Conservation (phyloP, 768 basidiomycete genomes). For the Pulveroboletus sp. region DNA sequence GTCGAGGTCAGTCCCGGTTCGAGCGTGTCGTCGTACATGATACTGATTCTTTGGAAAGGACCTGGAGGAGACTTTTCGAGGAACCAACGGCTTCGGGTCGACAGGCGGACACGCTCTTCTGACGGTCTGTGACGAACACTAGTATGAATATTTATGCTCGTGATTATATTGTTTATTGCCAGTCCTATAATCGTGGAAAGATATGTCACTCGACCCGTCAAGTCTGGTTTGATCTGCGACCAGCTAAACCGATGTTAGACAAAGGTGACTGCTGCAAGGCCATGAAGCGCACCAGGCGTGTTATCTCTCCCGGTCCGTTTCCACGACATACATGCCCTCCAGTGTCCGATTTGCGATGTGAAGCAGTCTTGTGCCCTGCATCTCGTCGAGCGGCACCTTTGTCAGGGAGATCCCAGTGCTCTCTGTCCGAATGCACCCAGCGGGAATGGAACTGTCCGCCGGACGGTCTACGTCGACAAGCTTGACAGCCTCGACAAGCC, state of each 20-base stretch:
- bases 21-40: neutral
- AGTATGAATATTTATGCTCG: too few relatives aligned
- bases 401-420: conserved; percentile 33
- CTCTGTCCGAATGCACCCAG: conserved; percentile 40
- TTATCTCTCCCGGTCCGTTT: conserved; percentile 34
- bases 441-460: conserved; percentile 30
- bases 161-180: conserved; percentile 4
- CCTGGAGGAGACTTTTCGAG: conserved; percentile 81
- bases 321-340: conserved; percentile 58
- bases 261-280: neutral
- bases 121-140: conserved; percentile 10
- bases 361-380: conserved; percentile 44
- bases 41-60: conserved; percentile 42
- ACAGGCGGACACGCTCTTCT: conserved; percentile 80
- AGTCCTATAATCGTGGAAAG: neutral
- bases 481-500: conserved; percentile 78
- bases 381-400: conserved; percentile 16
- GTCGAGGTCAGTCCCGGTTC: conserved; percentile 55
- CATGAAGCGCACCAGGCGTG: conserved; percentile 2
- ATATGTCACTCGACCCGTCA: too few relatives aligned
- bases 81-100: conserved; percentile 87
- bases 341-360: conserved; percentile 44
- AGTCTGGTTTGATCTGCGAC: neutral
- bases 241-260: neutral
- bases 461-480: conserved; percentile 42